A percentile compares a stretch with the other conserved stretches of the same genome.
phyloP scores from a whole-genome alignment of 2,329 filamentous ascomycete species.

The Echinosphaeria canescens region DNA sequence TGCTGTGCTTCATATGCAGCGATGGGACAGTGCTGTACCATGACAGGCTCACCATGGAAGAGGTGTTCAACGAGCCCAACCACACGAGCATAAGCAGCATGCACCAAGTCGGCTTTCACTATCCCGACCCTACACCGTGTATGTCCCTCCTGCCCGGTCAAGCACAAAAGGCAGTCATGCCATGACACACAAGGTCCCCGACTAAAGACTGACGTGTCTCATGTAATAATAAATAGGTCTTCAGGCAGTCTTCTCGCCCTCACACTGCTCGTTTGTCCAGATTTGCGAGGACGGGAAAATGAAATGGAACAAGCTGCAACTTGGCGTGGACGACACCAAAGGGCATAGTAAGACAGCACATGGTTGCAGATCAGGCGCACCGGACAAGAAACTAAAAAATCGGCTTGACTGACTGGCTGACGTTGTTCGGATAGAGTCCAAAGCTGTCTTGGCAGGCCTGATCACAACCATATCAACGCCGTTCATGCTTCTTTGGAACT shows the following conservation, averaged over 20 bases:
- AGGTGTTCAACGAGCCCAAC: slow-evolving; percentile 42
- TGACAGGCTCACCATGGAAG: slow-evolving; percentile 51
- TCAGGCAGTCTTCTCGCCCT: slow-evolving; percentile 38
- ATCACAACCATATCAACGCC: slow-evolving; percentile 26
- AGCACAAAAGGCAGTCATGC: too few species aligned
- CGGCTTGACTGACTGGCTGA: too few species aligned
- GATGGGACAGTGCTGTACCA: slow-evolving; percentile 69
- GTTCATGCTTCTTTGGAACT: too few species aligned
- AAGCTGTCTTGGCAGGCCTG: slow-evolving; percentile 36
- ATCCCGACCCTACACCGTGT: slow-evolving; percentile 43
- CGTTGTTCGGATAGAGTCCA: slow-evolving; percentile 14
- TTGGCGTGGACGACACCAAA: slow-evolving; percentile 24
- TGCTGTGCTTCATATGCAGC: slow-evolving; percentile 51
- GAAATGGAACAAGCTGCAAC: slow-evolving; percentile 33
- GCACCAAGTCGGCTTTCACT: slow-evolving; percentile 59
- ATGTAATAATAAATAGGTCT: slow-evolving; percentile 19
- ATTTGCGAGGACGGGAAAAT: slow-evolving; percentile 34
- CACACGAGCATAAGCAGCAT: slow-evolving; percentile 45
- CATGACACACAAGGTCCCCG: too few species aligned
- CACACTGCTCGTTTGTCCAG: slow-evolving; percentile 33
- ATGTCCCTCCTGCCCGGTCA: too few species aligned
- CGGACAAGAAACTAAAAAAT: not conserved
- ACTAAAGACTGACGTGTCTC: not conserved
- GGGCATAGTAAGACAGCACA: not conserved
- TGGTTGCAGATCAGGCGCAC: not conserved